Conservation (phyloP, 306 rosid genomes). For the Fragaria vesca region DNA sequence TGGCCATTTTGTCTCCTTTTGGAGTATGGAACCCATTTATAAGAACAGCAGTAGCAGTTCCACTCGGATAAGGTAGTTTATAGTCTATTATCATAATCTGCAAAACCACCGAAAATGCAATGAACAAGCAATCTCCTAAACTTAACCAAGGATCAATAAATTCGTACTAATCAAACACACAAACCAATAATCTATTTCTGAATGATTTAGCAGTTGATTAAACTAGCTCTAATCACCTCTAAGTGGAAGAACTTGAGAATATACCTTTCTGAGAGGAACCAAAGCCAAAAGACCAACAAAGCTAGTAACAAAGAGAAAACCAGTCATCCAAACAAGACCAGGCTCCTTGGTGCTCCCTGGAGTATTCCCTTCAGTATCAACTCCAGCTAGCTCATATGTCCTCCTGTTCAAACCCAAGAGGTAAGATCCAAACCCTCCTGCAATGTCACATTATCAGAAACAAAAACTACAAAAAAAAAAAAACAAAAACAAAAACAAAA, state of each 20-base stretch:
- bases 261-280: conserved; percentile 96
- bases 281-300: conserved; percentile 90
- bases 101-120: conserved; percentile 29
- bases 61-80: conserved; percentile 86
- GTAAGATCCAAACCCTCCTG: conserved; percentile 99
- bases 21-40: conserved; percentile 94
- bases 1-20: conserved; percentile 81
- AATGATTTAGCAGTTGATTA: conserved; percentile 2
- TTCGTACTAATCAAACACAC: background rate
- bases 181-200: background rate
- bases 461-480: conserved; percentile 3
- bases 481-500: background rate
- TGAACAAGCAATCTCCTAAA: conserved; percentile 5
- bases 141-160: background rate
- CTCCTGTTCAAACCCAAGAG: conserved; percentile 72
- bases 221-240: conserved; percentile 1
- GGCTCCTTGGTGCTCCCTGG: conserved; percentile 87
- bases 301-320: conserved; percentile 82
- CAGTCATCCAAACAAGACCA: conserved; percentile 89
- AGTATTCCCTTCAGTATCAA: conserved; percentile 70
- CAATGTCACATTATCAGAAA: conserved; percentile 20
- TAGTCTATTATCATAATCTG: conserved; percentile 97
- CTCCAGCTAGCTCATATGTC: conserved; percentile 87
- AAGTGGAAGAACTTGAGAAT: conserved; percentile 15
- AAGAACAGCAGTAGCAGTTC: conserved; percentile 99